phyloP scores from a whole-genome alignment of 352 stramenopile species.

The Phytophthora pini region DNA sequence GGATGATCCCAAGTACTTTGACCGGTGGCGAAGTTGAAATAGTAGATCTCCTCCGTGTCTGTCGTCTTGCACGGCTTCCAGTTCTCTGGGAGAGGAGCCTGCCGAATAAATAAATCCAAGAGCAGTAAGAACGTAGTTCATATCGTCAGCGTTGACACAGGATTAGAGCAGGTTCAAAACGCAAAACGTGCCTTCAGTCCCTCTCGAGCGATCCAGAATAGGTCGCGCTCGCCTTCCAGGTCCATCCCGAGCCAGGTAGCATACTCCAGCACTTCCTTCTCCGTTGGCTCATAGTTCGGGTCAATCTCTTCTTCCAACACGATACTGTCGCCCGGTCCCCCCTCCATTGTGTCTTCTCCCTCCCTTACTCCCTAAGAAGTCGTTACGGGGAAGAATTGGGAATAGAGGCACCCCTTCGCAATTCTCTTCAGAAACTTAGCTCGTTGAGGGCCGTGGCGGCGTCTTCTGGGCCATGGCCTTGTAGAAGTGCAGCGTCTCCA shows the following conservation, averaged over 20 bases:
- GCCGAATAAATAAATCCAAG: neutral
- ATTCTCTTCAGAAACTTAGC: constrained; percentile 20
- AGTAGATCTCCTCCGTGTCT: constrained; percentile 96
- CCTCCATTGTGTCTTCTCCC: constrained; percentile 44
- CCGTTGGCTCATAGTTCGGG: constrained; percentile 93
- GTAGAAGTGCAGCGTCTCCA: constrained; percentile 76
- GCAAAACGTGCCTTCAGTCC: constrained; percentile 72
- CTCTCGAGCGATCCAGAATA: constrained; percentile 96
- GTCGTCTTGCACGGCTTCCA: constrained; percentile 97
- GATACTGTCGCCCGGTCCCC: constrained; percentile 74
- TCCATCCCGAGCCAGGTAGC: constrained; percentile 97
- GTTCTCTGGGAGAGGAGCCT: constrained; percentile 92
- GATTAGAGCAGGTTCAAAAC: constrained; percentile 7
- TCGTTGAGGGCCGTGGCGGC: constrained; percentile 46
- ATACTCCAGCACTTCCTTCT: constrained; percentile 94
- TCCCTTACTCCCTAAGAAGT: constrained; percentile 3
- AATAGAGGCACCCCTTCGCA: constrained; percentile 21
- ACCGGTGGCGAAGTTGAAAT: constrained; percentile 94
- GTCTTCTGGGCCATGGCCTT: constrained; percentile 55
- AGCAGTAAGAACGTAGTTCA: neutral
- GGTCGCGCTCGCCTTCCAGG: constrained; percentile 87
- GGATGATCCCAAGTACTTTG: constrained; percentile 96
- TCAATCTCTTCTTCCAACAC: constrained; percentile 96
- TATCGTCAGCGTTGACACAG: constrained; percentile 1
- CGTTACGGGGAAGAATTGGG: constrained; percentile 4